These are phyloP conservation scores for Haematococcus sp. DNA, from an alignment of 139 green algal genomes.

Conservation along the genomic window DNA sequence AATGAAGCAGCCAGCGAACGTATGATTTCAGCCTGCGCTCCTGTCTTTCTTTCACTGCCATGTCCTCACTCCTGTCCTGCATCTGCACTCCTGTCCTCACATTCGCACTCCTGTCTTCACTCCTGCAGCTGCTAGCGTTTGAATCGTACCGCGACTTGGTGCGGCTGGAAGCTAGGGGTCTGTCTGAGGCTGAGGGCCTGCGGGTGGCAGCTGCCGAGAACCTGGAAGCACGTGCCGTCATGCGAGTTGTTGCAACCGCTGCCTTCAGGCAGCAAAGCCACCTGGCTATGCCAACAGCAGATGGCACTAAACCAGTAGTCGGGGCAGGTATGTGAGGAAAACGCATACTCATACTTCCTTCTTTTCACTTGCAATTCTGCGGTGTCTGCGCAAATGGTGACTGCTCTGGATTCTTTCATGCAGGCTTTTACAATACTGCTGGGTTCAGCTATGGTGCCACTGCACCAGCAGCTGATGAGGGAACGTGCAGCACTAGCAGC, in stretches of 20 bases:
- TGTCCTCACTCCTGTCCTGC: too few species aligned
- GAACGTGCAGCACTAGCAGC: slow-evolving; percentile 5
- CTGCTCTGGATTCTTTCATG: slow-evolving; percentile 19
- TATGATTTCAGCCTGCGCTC: too few species aligned
- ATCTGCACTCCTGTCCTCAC: too few species aligned
- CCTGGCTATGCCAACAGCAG: neutral
- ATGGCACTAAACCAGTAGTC: neutral
- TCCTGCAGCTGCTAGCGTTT: too few species aligned
- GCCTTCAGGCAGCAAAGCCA: slow-evolving; percentile 15
- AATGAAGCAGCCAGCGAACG: too few species aligned
- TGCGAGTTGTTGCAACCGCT: neutral
- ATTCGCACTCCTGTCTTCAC: too few species aligned
- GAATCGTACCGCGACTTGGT: too few species aligned
- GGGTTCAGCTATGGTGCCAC: slow-evolving; percentile 61
- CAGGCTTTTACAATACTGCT: slow-evolving; percentile 53
- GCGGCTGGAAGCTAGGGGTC: slow-evolving; percentile 9
- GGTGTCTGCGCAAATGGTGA: neutral
- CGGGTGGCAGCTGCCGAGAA: slow-evolving; percentile 50
- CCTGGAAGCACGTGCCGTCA: slow-evolving; percentile 47
- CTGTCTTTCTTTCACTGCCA: too few species aligned
- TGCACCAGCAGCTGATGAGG: neutral
- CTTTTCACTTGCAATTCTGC: neutral
- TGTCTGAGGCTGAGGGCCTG: slow-evolving; percentile 43
- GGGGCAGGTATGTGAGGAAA: neutral
- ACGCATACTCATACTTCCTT: neutral